These are phyloP conservation scores for Picea sitchensis DNA, from an alignment of 75 land plant genomes.

Conservation along the genomic window DNA sequence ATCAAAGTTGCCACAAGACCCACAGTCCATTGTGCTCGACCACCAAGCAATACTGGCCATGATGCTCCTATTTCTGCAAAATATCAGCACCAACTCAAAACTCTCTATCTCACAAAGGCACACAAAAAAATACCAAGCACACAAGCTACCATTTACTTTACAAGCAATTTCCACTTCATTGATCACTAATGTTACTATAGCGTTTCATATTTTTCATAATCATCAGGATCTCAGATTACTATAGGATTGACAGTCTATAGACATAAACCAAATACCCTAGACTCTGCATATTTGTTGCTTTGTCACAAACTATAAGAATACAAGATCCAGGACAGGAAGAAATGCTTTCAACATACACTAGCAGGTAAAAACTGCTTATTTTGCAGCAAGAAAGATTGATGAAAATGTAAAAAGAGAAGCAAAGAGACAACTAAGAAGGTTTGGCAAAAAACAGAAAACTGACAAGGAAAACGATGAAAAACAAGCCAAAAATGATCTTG, in stretches of 20 bases:
- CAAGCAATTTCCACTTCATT: not conserved
- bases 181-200: not conserved
- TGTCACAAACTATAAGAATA: not conserved
- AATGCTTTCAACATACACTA: not conserved
- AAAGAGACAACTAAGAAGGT: too few species aligned
- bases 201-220: not conserved
- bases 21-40: conserved; percentile 85
- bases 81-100: conserved; percentile 7
- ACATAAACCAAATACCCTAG: not conserved
- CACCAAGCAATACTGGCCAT: conserved; percentile 85
- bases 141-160: not conserved
- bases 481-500: too few species aligned
- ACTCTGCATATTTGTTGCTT: not conserved
- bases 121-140: not conserved
- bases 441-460: too few species aligned
- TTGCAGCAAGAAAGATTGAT: too few species aligned
- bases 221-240: not conserved
- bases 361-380: not conserved
- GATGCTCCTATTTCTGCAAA: conserved; percentile 49
- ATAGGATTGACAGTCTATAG: not conserved
- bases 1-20: conserved; percentile 92
- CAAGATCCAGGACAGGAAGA: too few species aligned
- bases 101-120: not conserved
- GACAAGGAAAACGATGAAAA: too few species aligned
- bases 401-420: too few species aligned